Evolutionary conservation across 2,329 filamentous ascomycete genomes (phyloP).

Genomic region (Colletotrichum eleusines): DNA sequence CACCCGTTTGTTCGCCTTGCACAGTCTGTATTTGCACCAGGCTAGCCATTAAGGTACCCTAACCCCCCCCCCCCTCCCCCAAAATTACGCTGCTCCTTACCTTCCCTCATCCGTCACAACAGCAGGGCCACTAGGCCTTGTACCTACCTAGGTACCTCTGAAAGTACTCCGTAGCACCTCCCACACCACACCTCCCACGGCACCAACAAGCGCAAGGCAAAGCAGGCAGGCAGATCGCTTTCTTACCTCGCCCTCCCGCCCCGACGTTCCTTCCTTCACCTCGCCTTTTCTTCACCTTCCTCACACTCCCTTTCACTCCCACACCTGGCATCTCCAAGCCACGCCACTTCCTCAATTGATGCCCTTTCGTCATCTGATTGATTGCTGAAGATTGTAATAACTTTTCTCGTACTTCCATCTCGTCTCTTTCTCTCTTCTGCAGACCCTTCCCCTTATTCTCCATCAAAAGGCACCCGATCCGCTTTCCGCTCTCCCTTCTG

Average conservation of each 20-base stretch:
- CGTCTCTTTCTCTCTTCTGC: constrained; percentile 32
- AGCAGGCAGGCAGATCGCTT: not conserved
- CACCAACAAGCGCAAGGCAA: not conserved
- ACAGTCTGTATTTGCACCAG: not conserved
- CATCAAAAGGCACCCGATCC: constrained; percentile 17
- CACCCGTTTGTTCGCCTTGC: constrained; percentile 15
- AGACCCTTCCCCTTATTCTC: constrained; percentile 25
- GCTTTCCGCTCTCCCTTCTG: constrained; percentile 29
- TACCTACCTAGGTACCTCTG: not conserved
- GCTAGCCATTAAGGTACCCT: not conserved
- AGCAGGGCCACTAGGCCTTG: constrained; percentile 10
- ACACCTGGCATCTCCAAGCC: constrained; percentile 29
- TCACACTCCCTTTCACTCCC: constrained; percentile 28
- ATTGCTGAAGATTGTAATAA: constrained; percentile 32
- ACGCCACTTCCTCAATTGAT: constrained; percentile 28
- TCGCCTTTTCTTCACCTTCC: constrained; percentile 37
- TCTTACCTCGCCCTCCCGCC: constrained; percentile 14
- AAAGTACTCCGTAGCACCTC: constrained; percentile 8
- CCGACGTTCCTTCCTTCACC: constrained; percentile 33
- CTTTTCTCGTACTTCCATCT: constrained; percentile 44
- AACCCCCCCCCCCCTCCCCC: not conserved
- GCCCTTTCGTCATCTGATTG: constrained; percentile 16
- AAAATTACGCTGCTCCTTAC: not conserved
- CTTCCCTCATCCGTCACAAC: constrained; percentile 1
- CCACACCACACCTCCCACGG: not conserved